phyloP scores from a whole-genome alignment of 2,329 filamentous ascomycete species.

The Moelleriella libera region DNA sequence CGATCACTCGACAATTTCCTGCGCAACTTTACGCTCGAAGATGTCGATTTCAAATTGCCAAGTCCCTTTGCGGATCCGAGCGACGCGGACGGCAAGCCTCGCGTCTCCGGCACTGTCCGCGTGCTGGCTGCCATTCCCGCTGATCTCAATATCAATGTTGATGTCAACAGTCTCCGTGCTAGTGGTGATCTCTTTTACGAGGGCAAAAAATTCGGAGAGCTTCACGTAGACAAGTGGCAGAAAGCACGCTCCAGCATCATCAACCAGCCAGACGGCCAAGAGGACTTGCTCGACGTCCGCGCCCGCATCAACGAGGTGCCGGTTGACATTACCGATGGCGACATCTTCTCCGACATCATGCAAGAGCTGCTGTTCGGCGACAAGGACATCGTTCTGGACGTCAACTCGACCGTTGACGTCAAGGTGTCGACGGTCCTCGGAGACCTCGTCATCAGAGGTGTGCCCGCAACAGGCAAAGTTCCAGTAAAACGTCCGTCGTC shows the following conservation, averaged over 20 bases:
- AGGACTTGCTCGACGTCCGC: constrained; percentile 55
- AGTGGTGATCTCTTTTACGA: constrained; percentile 71
- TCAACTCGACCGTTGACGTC: constrained; percentile 72
- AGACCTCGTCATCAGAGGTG: constrained; percentile 62
- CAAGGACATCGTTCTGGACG: constrained; percentile 53
- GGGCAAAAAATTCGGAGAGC: constrained; percentile 60
- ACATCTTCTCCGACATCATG: constrained; percentile 70
- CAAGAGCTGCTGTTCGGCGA: constrained; percentile 65
- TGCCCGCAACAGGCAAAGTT: constrained; percentile 76
- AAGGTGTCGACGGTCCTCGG: constrained; percentile 72
- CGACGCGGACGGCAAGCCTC: constrained; percentile 58
- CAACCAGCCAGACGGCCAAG: constrained; percentile 36
- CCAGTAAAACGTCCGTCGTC: constrained; percentile 82
- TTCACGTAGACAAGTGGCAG: constrained; percentile 75
- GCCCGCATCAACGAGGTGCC: constrained; percentile 68
- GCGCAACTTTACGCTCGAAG: constrained; percentile 71
- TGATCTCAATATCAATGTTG: constrained; percentile 75
- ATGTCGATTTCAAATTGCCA: constrained; percentile 78
- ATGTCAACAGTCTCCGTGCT: constrained; percentile 64
- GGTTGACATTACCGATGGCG: constrained; percentile 65
- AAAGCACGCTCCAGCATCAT: constrained; percentile 65
- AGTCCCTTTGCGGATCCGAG: constrained; percentile 64
- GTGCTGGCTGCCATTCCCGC: constrained; percentile 68
- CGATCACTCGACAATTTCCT: constrained; percentile 71
- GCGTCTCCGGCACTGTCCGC: constrained; percentile 69